Conservation (phyloP, 2,329 filamentous ascomycete species). For the Botrytis paeoniae region DNA sequence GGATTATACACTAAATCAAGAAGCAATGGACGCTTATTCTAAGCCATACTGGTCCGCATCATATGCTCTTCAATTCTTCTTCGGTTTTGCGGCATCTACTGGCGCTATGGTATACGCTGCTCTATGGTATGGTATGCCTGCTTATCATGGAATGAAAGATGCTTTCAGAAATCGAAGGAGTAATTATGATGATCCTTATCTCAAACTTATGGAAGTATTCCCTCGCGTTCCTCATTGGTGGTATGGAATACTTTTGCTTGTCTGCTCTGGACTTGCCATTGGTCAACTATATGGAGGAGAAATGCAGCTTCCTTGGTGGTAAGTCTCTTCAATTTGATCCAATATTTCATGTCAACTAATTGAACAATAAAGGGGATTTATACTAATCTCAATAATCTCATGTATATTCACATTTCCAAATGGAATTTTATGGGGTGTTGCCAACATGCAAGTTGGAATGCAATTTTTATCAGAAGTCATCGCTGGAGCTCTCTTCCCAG, state of each 20-base stretch:
- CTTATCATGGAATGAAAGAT: slow-evolving; percentile 39
- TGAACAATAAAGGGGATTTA: slow-evolving; percentile 23
- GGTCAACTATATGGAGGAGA: slow-evolving; percentile 53
- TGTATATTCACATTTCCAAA: slow-evolving; percentile 32
- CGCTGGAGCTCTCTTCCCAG: slow-evolving; percentile 47
- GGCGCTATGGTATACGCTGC: slow-evolving; percentile 46
- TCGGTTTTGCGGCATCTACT: slow-evolving; percentile 44
- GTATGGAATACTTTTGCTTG: slow-evolving; percentile 47
- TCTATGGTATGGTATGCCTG: slow-evolving; percentile 41
- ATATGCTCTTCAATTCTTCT: slow-evolving; percentile 44
- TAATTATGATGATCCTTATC: slow-evolving; percentile 42
- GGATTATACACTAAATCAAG: slow-evolving; percentile 24
- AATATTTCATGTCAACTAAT: not conserved
- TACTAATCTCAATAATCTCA: slow-evolving; percentile 33
- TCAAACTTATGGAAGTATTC: slow-evolving; percentile 46
- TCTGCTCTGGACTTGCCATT: slow-evolving; percentile 45
- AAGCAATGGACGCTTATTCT: slow-evolving; percentile 23
- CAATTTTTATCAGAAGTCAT: slow-evolving; percentile 49
- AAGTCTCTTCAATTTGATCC: not conserved
- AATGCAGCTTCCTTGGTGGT: slow-evolving; percentile 43
- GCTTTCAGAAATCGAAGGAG: slow-evolving; percentile 18
- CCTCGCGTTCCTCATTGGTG: slow-evolving; percentile 56
- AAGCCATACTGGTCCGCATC: slow-evolving; percentile 38
- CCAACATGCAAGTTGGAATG: slow-evolving; percentile 46
- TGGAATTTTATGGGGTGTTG: slow-evolving; percentile 44